Percentiles rank a stretch among this genome's conserved stretches.
Evolutionary conservation across 768 basidiomycete species (phyloP).

Genomic region (Leucocoprinus birnbaumii): DNA sequence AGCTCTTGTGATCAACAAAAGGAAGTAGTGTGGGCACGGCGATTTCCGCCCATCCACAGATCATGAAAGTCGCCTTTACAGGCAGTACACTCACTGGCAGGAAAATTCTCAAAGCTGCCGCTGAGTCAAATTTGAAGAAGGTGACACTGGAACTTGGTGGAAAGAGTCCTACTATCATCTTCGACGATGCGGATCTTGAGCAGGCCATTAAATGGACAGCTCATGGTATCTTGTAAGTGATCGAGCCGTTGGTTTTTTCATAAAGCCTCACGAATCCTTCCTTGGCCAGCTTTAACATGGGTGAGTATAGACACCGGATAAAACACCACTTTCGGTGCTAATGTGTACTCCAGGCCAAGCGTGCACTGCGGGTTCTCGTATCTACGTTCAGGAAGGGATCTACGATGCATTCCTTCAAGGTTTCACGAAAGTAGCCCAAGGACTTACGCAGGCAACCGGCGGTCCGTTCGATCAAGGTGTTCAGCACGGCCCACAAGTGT

Average conservation of each 20-base stretch:
- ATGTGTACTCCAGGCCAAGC: constrained; percentile 50
- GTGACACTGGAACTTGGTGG: constrained; percentile 76
- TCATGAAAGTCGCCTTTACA: constrained; percentile 78
- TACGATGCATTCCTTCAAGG: constrained; percentile 72
- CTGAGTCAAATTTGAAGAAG: constrained; percentile 71
- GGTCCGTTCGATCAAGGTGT: constrained; percentile 56
- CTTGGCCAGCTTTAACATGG: constrained; percentile 5
- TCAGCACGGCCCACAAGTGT: constrained; percentile 73
- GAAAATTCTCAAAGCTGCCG: constrained; percentile 67
- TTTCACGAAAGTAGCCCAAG: constrained; percentile 50
- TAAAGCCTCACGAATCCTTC: too few relatives aligned
- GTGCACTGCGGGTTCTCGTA: constrained; percentile 79
- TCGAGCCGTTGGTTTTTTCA: background rate
- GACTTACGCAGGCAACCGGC: constrained; percentile 49
- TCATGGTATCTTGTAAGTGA: constrained; percentile 60
- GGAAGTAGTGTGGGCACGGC: constrained; percentile 62
- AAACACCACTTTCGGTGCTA: background rate
- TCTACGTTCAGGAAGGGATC: constrained; percentile 75
- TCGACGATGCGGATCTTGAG: constrained; percentile 61
- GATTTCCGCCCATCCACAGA: constrained; percentile 58
- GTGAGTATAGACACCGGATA: background rate
- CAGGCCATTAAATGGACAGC: constrained; percentile 66
- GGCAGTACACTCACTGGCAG: constrained; percentile 73
- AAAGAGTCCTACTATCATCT: constrained; percentile 61
- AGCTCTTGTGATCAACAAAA: constrained; percentile 1